Evolutionary conservation across 192 early-diverging fungal species (phyloP).

Genomic region (Chytriomyces confervae): DNA sequence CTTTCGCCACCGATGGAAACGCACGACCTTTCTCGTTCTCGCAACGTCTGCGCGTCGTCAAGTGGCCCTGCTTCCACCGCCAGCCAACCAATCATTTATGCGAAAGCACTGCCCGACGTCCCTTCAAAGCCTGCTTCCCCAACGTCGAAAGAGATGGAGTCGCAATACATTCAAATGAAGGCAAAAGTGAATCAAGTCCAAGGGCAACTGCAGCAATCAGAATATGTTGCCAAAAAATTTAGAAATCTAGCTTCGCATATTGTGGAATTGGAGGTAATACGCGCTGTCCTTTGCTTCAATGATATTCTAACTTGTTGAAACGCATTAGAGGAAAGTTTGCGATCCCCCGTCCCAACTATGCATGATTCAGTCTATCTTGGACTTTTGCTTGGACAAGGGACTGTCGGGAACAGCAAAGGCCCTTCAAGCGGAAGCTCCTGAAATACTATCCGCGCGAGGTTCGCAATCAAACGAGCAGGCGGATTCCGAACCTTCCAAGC

Average conservation of each 20-base stretch:
- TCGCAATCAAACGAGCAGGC: no score
- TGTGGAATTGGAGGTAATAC: constrained; percentile 18
- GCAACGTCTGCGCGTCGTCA: neutral
- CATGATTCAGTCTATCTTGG: constrained; percentile 26
- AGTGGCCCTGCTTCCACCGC: no score
- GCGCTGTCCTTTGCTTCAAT: neutral
- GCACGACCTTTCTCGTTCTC: neutral
- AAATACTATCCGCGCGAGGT: neutral
- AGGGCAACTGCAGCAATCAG: constrained; percentile 25
- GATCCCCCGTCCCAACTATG: constrained; percentile 8
- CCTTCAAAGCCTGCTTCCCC: neutral
- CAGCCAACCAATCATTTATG: neutral
- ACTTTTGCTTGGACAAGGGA: constrained; percentile 30
- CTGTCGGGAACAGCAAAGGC: constrained; percentile 21
- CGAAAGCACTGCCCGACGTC: neutral
- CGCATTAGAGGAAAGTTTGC: neutral
- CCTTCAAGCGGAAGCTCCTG: constrained; percentile 31
- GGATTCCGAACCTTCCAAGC: neutral
- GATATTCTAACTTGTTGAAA: neutral
- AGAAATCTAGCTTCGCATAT: neutral
- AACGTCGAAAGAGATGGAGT: neutral
- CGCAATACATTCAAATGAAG: constrained; percentile 12
- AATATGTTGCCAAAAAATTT: constrained; percentile 7
- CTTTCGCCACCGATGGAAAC: neutral
- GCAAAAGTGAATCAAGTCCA: constrained; percentile 26